Base-by-base conservation (phyloP, 1,284 basidiomycete genomes). In the Ceratobasidium sp. region DNA sequence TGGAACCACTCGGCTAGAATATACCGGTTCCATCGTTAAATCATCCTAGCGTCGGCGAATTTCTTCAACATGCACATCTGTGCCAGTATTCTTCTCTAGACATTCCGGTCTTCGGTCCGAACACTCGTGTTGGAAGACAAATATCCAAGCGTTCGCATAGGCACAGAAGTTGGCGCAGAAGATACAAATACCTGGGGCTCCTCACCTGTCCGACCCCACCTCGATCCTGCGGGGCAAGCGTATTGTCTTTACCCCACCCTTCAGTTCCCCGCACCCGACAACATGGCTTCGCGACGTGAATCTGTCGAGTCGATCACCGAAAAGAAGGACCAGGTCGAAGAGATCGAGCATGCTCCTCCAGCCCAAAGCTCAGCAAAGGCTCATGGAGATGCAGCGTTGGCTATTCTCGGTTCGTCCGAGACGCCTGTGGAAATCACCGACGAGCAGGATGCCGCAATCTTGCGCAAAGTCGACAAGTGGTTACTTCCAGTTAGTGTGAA, bases 401-500 rank as follows among this genome's bases (percentile, higher is more conserved):
- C 77, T 30, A 77, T 83, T 39, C 77, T 83, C 18, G 81, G 79
- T 2, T 78, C 80, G 21, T 74, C 76, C 10, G 72, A 76, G 1
- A 74, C 72, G n/a, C 76, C 76, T 23, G 74, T 77, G 23, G 77
- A 80, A 9, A 76, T 83, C 55, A 79, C 81, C 1, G 74, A 77
- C 5, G 80, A 82, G 74, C 80, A 83, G 70, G 80, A 82, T 71
- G 73, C 76, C 16, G 76, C 76, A 2, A 79, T 84, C 0, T 74
- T 83, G 62, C 77, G 81, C 67, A 82, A 82, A 77, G 82, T 83
- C 46, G 84, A 85, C 76, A 74, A 79, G 16, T 81, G 83, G 80
- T 75, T 84, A 18, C 80, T 84, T 76, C 81, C 83, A 28, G 79
- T 61, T 72, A 74, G 39, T 28, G 18, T 21, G 21, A 53, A 69